Base-by-base conservation (phyloP, 345 rosid species). In the Lumnitzera racemosa region DNA sequence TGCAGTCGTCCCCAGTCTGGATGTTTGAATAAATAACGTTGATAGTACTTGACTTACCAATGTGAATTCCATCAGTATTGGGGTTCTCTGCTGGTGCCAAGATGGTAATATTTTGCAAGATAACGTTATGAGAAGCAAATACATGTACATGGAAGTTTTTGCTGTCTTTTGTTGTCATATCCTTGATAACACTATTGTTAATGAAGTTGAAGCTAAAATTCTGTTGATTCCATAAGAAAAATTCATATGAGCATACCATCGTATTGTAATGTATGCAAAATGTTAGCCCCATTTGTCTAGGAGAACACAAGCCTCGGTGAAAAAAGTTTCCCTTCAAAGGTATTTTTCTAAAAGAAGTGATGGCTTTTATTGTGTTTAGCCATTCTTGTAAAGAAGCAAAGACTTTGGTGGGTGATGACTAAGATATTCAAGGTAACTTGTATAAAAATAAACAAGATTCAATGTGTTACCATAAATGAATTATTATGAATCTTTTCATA, bases 1-100 rank as follows among this genome's bases (percentile, higher is more conserved):
- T 51, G 55, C 74, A 71, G 48, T 71, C 74, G 15, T 71, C 74
- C 10, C 70, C 67, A 8, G 64, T 71, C 15, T 53, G 36, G 24
- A 71, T 71, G 20, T 11, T 31, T 2, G 63, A 24, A 9, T 47
- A 23, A 2, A 51, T 41, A 25, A 71, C 47, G 13, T 51, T 61
- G 56, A 71, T 56, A 9, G 59, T 55, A 0, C 13, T 51, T 6
- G 75, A 71, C 41, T 59, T 36, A 1, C 71, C 71, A 0, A 71
- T 56, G 70, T 71, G 75, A 43, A 71, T 66, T 12, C 66, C 74
- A 43, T 71, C 74, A 1, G 70, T 71, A 58, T 71, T 71, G 46
- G 51, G 60, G 62, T 67, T 65, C 41, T 20, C 13, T 12, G 53
- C 62, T 2, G 62, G 69, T 2, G 73, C 68, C 1, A 43, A 53